Percentiles rank a stretch among this genome's conserved stretches.
These are phyloP conservation scores for Plasmodium knowlesi DNA, from an alignment of 169 alveolate genomes.

Conservation along the genomic window DNA sequence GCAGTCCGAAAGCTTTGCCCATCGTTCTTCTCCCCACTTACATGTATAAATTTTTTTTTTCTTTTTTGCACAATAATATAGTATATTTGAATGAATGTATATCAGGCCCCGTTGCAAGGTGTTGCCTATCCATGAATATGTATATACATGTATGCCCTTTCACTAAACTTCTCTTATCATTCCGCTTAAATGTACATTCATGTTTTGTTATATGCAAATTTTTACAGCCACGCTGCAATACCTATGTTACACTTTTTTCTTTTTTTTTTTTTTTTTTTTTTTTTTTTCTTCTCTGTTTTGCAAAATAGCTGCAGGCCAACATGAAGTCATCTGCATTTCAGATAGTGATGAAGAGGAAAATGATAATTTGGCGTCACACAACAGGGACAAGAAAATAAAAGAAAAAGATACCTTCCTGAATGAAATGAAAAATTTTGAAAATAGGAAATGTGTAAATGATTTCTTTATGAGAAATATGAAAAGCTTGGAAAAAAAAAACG, in stretches of 20 bases:
- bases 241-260: background rate
- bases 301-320: slow-evolving; percentile 5
- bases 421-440: slow-evolving; percentile 11
- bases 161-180: background rate
- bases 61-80: background rate
- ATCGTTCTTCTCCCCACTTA: background rate
- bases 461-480: slow-evolving; percentile 31
- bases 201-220: background rate
- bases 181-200: background rate
- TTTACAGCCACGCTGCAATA: background rate
- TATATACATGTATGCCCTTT: background rate
- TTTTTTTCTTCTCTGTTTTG: background rate
- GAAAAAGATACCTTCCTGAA: slow-evolving; percentile 1
- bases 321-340: slow-evolving; percentile 68
- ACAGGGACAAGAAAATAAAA: slow-evolving; percentile 1
- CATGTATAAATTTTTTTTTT: background rate
- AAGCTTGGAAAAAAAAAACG: background rate
- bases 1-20: slow-evolving; percentile 1
- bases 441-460: background rate
- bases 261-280: background rate
- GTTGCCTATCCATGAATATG: background rate
- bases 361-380: background rate
- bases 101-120: background rate
- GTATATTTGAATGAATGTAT: background rate
- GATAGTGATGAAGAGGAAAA: slow-evolving; percentile 62